Base-by-base conservation (phyloP, 2,329 filamentous ascomycete species). In the Claviceps quebecensis region DNA sequence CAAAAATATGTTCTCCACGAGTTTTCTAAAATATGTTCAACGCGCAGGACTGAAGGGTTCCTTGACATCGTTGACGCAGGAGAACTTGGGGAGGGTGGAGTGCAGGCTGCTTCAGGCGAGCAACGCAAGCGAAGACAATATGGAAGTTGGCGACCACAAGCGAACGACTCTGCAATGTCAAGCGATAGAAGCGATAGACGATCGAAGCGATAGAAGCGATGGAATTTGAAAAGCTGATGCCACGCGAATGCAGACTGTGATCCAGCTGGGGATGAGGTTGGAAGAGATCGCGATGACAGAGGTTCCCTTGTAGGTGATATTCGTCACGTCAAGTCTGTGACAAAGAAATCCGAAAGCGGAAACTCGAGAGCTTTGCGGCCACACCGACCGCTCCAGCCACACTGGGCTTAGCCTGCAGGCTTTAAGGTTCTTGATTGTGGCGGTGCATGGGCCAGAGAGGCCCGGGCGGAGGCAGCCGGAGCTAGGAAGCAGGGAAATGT, bases 1-100 rank as follows among this genome's bases (percentile, higher is more conserved):
- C 45, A 54, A 48, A n/a, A 53, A 48, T n/a, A 53, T 50, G 54
- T 47, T 48, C 55, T 56, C 64, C 60, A 66, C 47, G 63, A 65
- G 48, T 65, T 65, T 52, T 60, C 57, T 52, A 60, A 57, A 54
- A 57, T 59, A 54, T 62, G 57, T 54, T 63, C 60, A 52, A 58
- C 56, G 51, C 57, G 60, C 55, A 61, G 56, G 53, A 59, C 58
- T 50, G 60, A 61, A 55, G 57, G 56, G 60, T 58, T 60, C 55
- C 58, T 65, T 60, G 59, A 60, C 65, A 67, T 68, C 59, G 54
- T 61, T 48, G 44, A 36, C 51, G 45, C 51, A 41, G 36, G 23
- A 23, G 23, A 19, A 47, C 34, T 29, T 45, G 22, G 16, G 29
- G 40, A 34, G 44, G 23, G 23, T 17, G 29, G 17, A 9, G 5